These are phyloP conservation scores for Sarocladiaceae sp. DNA, from an alignment of 2,329 filamentous ascomycete species.

Conservation along the genomic window DNA sequence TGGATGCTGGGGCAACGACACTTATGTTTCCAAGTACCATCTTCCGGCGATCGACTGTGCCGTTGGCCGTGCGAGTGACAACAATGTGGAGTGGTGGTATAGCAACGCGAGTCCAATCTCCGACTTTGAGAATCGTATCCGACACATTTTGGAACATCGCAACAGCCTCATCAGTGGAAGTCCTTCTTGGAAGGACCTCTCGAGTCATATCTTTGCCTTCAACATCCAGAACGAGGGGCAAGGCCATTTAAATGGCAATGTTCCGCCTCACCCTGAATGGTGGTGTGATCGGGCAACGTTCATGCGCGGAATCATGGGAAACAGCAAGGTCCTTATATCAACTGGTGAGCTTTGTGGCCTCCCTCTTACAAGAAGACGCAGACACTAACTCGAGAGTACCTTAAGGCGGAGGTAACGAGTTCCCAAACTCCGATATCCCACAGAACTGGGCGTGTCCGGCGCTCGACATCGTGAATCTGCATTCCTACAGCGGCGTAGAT, in stretches of 20 bases:
- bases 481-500: conserved; percentile 8
- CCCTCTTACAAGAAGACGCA: background rate
- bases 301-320: conserved; percentile 7
- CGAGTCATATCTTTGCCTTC: conserved; percentile 8
- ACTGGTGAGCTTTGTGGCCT: background rate
- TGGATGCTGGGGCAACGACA: conserved; percentile 9
- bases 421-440: conserved; percentile 8
- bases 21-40: conserved; percentile 8
- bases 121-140: conserved; percentile 10
- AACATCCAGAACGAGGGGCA: conserved; percentile 10
- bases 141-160: conserved; percentile 7
- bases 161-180: background rate
- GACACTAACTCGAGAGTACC: background rate
- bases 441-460: conserved; percentile 7
- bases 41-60: conserved; percentile 9
- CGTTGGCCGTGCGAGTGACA: background rate
- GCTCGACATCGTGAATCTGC: conserved; percentile 6
- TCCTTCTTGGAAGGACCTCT: conserved; percentile 10
- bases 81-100: conserved; percentile 9
- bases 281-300: conserved; percentile 9
- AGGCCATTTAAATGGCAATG: conserved; percentile 8
- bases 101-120: background rate
- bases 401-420: conserved; percentile 9
- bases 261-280: conserved; percentile 6
- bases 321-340: conserved; percentile 4